These are phyloP conservation scores for Chytriomyces sp. DNA, from an alignment of 192 early-diverging fungal genomes.

Conservation along the genomic window DNA sequence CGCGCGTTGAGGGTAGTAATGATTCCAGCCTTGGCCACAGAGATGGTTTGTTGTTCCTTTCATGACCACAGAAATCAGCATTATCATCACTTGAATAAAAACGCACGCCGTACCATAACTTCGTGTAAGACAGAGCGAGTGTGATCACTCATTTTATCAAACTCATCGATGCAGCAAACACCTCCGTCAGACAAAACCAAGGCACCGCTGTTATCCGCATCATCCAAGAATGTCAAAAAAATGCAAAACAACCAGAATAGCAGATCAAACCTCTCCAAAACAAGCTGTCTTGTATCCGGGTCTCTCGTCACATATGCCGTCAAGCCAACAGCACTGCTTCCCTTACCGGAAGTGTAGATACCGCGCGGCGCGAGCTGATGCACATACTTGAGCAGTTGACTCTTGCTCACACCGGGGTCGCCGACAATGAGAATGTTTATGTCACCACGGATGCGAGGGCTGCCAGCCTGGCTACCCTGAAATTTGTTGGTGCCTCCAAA, in stretches of 20 bases:
- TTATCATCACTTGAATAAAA: neutral
- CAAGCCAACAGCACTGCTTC: slow-evolving; percentile 92
- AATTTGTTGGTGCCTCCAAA: slow-evolving; percentile 95
- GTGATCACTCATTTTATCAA: slow-evolving; percentile 97
- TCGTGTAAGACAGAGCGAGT: slow-evolving; percentile 95
- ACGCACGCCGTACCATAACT: slow-evolving; percentile 72
- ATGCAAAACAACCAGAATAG: neutral
- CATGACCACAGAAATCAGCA: neutral
- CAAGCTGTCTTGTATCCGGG: slow-evolving; percentile 93
- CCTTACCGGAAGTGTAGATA: slow-evolving; percentile 97
- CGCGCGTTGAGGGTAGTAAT: slow-evolving; percentile 97
- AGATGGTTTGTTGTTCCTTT: slow-evolving; percentile 96
- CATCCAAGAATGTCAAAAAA: neutral
- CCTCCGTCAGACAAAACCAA: slow-evolving; percentile 94
- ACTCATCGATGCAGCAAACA: slow-evolving; percentile 98
- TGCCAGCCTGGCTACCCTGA: slow-evolving; percentile 63
- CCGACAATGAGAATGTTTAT: slow-evolving; percentile 94
- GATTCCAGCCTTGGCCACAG: slow-evolving; percentile 98
- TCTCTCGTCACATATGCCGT: slow-evolving; percentile 95
- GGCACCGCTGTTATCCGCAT: slow-evolving; percentile 70
- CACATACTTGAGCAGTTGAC: slow-evolving; percentile 87
- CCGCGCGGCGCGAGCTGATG: slow-evolving; percentile 93
- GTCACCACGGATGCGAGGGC: slow-evolving; percentile 74
- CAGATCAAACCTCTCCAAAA: slow-evolving; percentile 77
- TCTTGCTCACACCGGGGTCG: slow-evolving; percentile 96